Conservation (phyloP, 371 early-diverging fungal genomes). For the Cokeromyces recurvatus region DNA sequence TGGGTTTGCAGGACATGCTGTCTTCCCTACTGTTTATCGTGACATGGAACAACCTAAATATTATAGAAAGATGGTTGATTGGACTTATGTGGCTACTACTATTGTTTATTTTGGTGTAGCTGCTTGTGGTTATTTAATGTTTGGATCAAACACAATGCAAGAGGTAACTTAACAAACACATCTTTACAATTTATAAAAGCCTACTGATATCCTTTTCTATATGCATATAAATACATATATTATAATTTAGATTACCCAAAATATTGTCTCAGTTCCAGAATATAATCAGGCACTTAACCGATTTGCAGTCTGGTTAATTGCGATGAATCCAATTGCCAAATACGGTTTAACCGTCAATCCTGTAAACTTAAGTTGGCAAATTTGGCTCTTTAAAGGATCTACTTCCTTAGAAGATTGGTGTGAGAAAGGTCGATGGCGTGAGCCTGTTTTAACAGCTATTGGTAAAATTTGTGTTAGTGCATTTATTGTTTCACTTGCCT, state of each 20-base stretch:
- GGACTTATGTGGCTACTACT: conserved; percentile 34
- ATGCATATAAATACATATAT: too few species aligned
- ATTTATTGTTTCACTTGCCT: conserved; percentile 45
- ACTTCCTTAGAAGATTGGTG: conserved; percentile 24
- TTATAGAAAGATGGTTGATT: conserved; percentile 39
- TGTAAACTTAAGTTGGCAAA: conserved; percentile 53
- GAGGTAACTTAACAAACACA: conserved; percentile 44
- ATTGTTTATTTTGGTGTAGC: conserved; percentile 39
- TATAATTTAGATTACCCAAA: conserved; percentile 59
- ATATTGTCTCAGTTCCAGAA: conserved; percentile 52
- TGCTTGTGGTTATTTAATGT: conserved; percentile 70
- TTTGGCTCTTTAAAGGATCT: conserved; percentile 25
- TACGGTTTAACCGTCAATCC: conserved; percentile 66
- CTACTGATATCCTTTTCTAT: too few species aligned
- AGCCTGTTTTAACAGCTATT: conserved; percentile 15
- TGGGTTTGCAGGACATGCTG: conserved; percentile 47
- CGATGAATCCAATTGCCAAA: conserved; percentile 69
- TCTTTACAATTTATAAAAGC: too few species aligned
- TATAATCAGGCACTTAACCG: conserved; percentile 53
- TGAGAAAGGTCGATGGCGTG: conserved; percentile 17
- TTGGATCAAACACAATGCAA: conserved; percentile 61
- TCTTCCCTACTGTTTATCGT: conserved; percentile 42
- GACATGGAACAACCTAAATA: conserved; percentile 46
- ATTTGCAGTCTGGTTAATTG: conserved; percentile 56
- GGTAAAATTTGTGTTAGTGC: conserved; percentile 31